Evolutionary conservation across 192 early-diverging fungal species (phyloP).

Genomic region (Cetraspora pellucida): DNA sequence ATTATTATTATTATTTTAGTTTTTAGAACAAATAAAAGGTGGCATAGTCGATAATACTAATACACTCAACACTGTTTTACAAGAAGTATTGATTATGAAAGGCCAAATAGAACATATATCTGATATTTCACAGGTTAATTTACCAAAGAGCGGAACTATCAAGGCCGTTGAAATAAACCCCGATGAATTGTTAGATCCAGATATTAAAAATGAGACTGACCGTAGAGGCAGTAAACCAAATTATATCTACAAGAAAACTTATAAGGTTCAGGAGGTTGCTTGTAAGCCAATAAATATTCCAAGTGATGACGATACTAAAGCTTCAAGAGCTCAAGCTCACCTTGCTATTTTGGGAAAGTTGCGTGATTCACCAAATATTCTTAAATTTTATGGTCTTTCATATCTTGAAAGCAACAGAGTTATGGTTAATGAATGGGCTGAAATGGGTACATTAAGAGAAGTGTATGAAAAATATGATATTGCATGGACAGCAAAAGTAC

Average conservation of each 20-base stretch:
- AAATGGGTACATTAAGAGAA: constrained; percentile 15
- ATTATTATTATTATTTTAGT: not conserved
- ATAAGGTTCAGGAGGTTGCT: constrained; percentile 17
- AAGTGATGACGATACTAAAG: not conserved
- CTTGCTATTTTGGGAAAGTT: constrained; percentile 27
- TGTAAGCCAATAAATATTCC: not conserved
- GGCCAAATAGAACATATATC: constrained; percentile 5
- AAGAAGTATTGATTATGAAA: constrained; percentile 25
- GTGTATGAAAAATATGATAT: not conserved
- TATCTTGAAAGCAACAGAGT: not conserved
- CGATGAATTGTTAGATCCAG: not conserved
- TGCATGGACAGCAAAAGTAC: constrained; percentile 8
- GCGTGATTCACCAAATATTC: constrained; percentile 13
- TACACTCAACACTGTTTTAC: constrained; percentile 12
- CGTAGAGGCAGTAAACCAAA: not conserved
- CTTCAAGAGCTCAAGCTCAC: not conserved
- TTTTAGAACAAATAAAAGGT: constrained; percentile 15
- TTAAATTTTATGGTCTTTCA: constrained; percentile 29
- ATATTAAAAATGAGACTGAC: not conserved
- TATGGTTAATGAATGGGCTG: constrained; percentile 33
- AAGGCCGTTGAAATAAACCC: not conserved
- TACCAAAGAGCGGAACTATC: not conserved
- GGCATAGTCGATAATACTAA: constrained; percentile 12
- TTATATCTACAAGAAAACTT: constrained; percentile 19
- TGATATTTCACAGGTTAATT: not conserved